phyloP scores from a whole-genome alignment of 176 grass and related monocot genomes.

The Cenchrus americanus region DNA sequence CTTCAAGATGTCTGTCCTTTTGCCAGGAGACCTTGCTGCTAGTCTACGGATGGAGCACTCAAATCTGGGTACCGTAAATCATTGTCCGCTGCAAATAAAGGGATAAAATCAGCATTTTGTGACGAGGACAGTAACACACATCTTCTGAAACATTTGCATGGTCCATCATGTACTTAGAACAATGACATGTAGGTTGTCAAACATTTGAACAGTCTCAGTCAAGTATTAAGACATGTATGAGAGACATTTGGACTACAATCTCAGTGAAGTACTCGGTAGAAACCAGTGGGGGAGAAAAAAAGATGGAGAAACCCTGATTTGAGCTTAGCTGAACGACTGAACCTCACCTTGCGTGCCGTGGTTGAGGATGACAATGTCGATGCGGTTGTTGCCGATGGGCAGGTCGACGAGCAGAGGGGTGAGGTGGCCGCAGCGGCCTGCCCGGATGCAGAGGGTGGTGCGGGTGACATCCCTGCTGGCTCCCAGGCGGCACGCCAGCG shows the following conservation, averaged over 20 bases:
- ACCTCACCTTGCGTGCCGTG: constrained; percentile 36
- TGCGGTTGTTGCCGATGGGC: constrained; percentile 42
- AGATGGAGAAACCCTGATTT: neutral
- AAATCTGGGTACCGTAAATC: constrained; percentile 34
- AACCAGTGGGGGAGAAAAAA: no score
- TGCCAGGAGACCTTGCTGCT: constrained; percentile 1
- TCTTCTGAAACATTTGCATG: neutral
- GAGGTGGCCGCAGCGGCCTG: neutral
- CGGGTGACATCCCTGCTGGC: constrained; percentile 23
- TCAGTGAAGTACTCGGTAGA: neutral
- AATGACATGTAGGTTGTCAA: neutral
- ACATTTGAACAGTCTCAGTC: neutral
- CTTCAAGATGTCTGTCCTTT: neutral
- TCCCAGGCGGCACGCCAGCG: constrained; percentile 31
- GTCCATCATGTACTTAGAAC: neutral
- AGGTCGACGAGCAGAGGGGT: constrained; percentile 47
- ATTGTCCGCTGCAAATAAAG: constrained; percentile 30
- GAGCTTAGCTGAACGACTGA: neutral
- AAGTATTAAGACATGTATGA: neutral
- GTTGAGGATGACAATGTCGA: constrained; percentile 17
- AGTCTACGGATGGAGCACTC: neutral
- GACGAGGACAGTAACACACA: neutral
- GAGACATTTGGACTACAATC: neutral
- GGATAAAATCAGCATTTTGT: neutral
- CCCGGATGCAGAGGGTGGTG: constrained; percentile 40